These are phyloP conservation scores for Lophiostoma macrostomum DNA, from an alignment of 495 filamentous ascomycete genomes.

Conservation along the genomic window DNA sequence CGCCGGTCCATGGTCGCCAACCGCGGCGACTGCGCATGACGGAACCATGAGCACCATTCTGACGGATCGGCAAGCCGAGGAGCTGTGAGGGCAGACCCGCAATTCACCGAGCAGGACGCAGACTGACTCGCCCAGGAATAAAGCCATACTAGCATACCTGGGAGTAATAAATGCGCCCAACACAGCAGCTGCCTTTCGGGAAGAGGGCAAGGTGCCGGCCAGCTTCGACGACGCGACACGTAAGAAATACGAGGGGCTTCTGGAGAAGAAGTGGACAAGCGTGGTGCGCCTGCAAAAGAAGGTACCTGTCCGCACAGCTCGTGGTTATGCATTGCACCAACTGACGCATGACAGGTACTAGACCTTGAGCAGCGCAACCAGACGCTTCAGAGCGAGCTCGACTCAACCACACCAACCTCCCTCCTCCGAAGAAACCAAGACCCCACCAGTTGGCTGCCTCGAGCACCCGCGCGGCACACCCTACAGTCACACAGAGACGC, in stretches of 20 bases:
- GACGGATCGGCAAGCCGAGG: constrained; percentile 77
- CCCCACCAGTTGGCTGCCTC: constrained; percentile 81
- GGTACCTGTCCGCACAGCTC: constrained; percentile 44
- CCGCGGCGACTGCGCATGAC: constrained; percentile 13
- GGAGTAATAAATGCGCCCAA: constrained; percentile 65
- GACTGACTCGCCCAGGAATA: constrained; percentile 60
- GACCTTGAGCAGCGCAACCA: constrained; percentile 75
- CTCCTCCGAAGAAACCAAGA: constrained; percentile 77
- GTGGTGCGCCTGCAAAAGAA: constrained; percentile 89
- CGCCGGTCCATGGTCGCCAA: constrained; percentile 23
- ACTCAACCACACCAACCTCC: constrained; percentile 80
- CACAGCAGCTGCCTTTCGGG: constrained; percentile 63
- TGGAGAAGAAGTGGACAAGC: constrained; percentile 97
- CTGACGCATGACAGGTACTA: constrained; percentile 66
- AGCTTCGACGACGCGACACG: constrained; percentile 70
- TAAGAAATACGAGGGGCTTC: constrained; percentile 83
- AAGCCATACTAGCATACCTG: constrained; percentile 86
- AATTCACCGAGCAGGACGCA: not conserved
- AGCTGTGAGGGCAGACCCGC: constrained; percentile 59
- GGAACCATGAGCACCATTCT: constrained; percentile 70
- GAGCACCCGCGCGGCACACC: constrained; percentile 73
- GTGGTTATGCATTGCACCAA: not conserved
- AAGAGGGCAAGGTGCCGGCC: constrained; percentile 63
- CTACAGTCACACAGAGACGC: constrained; percentile 80
- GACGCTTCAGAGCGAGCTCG: constrained; percentile 75